phyloP scores from a whole-genome alignment of 139 green algal genomes.

The Picochlorum costavermella region DNA sequence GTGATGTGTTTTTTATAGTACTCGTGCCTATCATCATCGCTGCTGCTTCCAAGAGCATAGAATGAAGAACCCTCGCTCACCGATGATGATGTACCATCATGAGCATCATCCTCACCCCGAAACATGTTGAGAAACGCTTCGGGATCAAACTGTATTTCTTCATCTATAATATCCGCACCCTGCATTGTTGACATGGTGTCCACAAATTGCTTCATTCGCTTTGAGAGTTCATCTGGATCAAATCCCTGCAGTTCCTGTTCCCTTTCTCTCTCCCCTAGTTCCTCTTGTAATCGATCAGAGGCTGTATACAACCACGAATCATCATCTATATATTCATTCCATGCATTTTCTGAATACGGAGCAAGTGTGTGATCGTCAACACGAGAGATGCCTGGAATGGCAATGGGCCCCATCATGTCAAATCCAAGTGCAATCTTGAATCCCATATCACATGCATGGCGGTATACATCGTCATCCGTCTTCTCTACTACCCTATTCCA shows the following conservation, averaged over 20 bases:
- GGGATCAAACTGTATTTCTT: constrained; percentile 16
- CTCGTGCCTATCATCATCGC: neutral
- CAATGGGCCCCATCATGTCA: neutral
- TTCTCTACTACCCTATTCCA: neutral
- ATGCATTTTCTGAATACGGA: no score
- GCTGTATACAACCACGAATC: constrained; percentile 38
- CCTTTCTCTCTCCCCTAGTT: constrained; percentile 25
- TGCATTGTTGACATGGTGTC: constrained; percentile 30
- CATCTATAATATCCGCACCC: constrained; percentile 38
- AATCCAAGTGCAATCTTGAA: constrained; percentile 1
- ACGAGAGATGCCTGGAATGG: neutral
- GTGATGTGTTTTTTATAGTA: no score
- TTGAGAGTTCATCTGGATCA: constrained; percentile 37
- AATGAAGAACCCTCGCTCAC: constrained; percentile 36
- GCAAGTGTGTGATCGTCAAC: neutral
- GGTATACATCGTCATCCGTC: neutral
- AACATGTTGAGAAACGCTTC: constrained; percentile 23
- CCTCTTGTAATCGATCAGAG: constrained; percentile 6
- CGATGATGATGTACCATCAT: constrained; percentile 6
- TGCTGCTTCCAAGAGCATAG: constrained; percentile 11
- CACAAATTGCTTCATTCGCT: constrained; percentile 40
- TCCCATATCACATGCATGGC: neutral
- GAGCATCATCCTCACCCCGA: constrained; percentile 20
- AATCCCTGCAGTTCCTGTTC: constrained; percentile 22
- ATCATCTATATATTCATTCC: constrained; percentile 15